These are phyloP conservation scores for Globisporangium nagaii DNA, from an alignment of 352 stramenopile species.

Conservation along the genomic window DNA sequence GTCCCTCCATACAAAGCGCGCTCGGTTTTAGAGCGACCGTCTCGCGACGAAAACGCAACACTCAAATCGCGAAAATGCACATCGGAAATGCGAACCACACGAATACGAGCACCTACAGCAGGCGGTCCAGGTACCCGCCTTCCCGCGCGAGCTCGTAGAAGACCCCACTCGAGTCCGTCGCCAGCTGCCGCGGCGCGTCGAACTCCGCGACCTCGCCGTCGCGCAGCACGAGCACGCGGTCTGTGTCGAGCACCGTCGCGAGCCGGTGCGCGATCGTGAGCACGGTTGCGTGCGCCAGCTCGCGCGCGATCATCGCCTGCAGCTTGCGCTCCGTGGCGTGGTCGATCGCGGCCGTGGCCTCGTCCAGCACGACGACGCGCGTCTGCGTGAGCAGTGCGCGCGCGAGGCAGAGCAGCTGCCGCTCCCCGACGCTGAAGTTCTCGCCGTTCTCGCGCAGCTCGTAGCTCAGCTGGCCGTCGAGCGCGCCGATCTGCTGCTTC, in stretches of 20 bases:
- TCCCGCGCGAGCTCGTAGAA: constrained; percentile 33
- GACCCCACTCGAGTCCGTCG: constrained; percentile 14
- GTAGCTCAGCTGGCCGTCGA: constrained; percentile 49
- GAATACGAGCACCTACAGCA: neutral
- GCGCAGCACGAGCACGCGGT: constrained; percentile 95
- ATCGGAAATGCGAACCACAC: no score
- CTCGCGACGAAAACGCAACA: no score
- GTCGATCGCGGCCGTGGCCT: constrained; percentile 76
- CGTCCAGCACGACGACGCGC: constrained; percentile 83
- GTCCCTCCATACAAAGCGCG: no score
- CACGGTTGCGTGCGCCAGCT: constrained; percentile 91
- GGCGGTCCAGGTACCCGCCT: constrained; percentile 32
- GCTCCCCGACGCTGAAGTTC: constrained; percentile 94
- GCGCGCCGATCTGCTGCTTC: constrained; percentile 47
- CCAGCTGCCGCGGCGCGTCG: constrained; percentile 64
- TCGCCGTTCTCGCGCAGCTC: constrained; percentile 82
- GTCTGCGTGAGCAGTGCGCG: constrained; percentile 89
- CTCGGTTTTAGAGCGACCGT: no score
- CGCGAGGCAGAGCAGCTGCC: constrained; percentile 94
- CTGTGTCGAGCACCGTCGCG: constrained; percentile 95
- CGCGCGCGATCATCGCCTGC: constrained; percentile 70
- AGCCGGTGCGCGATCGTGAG: constrained; percentile 96
- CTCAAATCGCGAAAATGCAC: no score
- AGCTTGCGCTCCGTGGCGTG: constrained; percentile 70
- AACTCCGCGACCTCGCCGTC: constrained; percentile 85